These are phyloP conservation scores for Lecanicillium sp. DNA, from an alignment of 2,329 filamentous ascomycete species.

Conservation along the genomic window DNA sequence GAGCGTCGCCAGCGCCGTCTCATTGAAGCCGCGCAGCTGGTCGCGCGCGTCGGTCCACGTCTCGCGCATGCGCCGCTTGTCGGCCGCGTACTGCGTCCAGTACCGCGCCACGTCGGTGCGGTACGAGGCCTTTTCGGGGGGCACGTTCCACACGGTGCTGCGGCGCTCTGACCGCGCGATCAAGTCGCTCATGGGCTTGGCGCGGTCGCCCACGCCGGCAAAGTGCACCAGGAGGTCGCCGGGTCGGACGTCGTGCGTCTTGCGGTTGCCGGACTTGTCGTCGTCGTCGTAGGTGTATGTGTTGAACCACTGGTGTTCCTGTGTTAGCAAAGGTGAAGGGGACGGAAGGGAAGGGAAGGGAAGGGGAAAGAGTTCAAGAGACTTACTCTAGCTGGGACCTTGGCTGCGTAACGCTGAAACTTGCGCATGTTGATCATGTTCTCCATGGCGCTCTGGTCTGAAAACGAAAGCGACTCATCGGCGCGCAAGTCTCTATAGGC, in stretches of 20 bases:
- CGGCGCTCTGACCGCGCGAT: not conserved
- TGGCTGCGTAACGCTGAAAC: constrained; percentile 3
- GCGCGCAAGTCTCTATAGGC: constrained; percentile 11
- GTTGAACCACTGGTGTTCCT: constrained; percentile 12
- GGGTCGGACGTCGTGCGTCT: not conserved
- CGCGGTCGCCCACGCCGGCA: constrained; percentile 7
- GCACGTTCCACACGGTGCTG: not conserved
- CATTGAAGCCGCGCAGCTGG: not conserved
- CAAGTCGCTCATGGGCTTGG: not conserved
- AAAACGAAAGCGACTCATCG: constrained; percentile 8
- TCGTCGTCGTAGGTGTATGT: constrained; percentile 7
- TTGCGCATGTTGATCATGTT: constrained; percentile 8
- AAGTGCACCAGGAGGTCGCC: constrained; percentile 15
- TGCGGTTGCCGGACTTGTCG: constrained; percentile 1
- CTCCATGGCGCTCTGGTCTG: constrained; percentile 15
- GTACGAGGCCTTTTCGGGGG: not conserved
- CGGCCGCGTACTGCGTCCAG: not conserved
- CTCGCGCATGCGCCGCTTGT: not conserved
- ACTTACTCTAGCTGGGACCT: constrained; percentile 10
- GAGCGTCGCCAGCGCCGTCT: not conserved
- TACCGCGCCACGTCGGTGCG: not conserved
- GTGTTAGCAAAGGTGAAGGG: not conserved
- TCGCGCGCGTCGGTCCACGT: not conserved
- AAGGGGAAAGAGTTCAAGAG: not conserved
- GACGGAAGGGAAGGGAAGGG: not conserved